Base-by-base conservation (phyloP, 169 alveolate genomes). In the Cryptosporidium parvum region DNA sequence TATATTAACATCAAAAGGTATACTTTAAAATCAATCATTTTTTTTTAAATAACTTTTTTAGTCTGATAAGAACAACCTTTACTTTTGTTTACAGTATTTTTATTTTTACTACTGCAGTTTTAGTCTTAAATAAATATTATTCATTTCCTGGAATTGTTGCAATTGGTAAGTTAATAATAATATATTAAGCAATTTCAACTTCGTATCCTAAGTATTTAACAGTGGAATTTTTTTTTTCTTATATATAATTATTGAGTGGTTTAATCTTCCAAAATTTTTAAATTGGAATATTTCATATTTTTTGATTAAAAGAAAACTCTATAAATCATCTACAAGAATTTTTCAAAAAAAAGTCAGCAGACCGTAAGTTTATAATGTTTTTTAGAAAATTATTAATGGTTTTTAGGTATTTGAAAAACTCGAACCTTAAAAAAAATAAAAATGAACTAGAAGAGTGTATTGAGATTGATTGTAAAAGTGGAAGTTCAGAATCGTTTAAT, bases 141-240 rank as follows among this genome's bases (percentile, higher is more conserved):
- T 72, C 69, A 12, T 53, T 72, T 33, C 69, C 85, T 29, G 69
- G 85, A 52, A 52, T 72, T 14, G 85, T 52, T 52, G 70, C 70
- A 52, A 51, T 45, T 44, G 37, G 70, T 72, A 51, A 29, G 69
- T 72, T 48, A 48, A 14, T 14, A 48, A 48, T 48, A 48, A 48
- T 48, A 14, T 2, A 26, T 59, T 4, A 14, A 31, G 23, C 23
- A 59, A 59, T 59, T 23, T 59, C 8, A 31, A 59, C 0, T 59
- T 6, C 69, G 8, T 59, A 59, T 26, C 33, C 21, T 48, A 48
- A 45, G 85, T 44, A 16, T 44, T 70, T 44, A 70, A 70, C 45
- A 26, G 85, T 26, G 39, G 85, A 4, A 18, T 70, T 10, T 70
- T 70, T 10, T 44, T 70, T 9, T 45, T 35, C 14, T 23, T 70